phyloP scores from a whole-genome alignment of 306 rosid genomes.

The Trifolium subterraneum region DNA sequence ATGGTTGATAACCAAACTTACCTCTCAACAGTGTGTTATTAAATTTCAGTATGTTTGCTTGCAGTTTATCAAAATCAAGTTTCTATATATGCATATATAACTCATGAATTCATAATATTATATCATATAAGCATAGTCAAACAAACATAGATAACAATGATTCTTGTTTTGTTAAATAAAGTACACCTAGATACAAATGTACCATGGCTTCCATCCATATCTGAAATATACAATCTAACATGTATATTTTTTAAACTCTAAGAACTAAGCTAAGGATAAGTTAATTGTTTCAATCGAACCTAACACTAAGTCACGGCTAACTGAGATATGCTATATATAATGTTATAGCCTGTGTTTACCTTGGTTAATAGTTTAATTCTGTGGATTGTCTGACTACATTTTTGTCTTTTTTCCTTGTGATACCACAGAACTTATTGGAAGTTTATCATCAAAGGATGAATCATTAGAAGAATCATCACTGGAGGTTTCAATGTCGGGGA shows the following conservation, averaged over 20 bases:
- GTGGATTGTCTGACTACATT: not conserved
- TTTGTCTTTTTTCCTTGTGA: not conserved
- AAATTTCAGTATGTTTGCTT: no score
- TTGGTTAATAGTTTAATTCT: not conserved
- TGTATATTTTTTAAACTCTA: not conserved
- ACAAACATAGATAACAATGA: not conserved
- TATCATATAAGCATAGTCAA: not conserved
- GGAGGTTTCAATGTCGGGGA: not conserved
- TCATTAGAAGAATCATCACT: not conserved
- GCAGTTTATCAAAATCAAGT: no score
- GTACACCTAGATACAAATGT: not conserved
- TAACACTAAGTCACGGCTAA: not conserved
- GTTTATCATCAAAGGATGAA: not conserved
- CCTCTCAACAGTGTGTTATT: no score
- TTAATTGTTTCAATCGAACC: not conserved
- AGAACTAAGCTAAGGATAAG: not conserved
- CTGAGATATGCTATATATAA: not conserved
- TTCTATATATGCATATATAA: no score
- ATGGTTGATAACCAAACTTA: no score
- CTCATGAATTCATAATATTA: slow-evolving; percentile 1
- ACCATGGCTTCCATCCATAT: not conserved
- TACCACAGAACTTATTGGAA: not conserved
- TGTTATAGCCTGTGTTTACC: not conserved
- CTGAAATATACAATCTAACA: not conserved
- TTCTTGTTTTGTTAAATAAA: not conserved